Evolutionary conservation across 2,329 filamentous ascomycete species (phyloP).

Genomic region (Cryphonectria nitschkei): DNA sequence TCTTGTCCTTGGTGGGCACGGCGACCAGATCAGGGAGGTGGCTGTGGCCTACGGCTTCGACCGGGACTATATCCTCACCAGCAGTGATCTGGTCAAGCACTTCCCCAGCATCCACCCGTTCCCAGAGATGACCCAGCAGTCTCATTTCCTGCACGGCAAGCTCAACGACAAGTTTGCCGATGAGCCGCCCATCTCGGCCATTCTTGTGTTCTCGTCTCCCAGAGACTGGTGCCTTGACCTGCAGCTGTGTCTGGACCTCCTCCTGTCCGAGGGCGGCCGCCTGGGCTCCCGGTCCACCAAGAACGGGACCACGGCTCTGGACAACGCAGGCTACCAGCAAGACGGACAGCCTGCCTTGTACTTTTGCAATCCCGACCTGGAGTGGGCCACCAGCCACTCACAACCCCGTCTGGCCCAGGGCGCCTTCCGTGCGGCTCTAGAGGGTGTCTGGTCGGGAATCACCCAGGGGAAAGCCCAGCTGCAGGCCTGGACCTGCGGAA

Average conservation of each 20-base stretch:
- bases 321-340: constrained; percentile 45
- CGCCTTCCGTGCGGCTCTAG: constrained; percentile 66
- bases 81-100: constrained; percentile 39
- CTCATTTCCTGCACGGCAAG: constrained; percentile 44
- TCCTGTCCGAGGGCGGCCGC: constrained; percentile 53
- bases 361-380: constrained; percentile 72
- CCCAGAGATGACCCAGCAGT: constrained; percentile 40
- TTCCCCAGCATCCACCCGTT: constrained; percentile 38
- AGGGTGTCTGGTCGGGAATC: constrained; percentile 63
- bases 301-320: constrained; percentile 51
- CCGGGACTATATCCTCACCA: constrained; percentile 39
- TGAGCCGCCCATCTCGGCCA: constrained; percentile 47
- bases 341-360: constrained; percentile 68
- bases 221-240: constrained; percentile 43
- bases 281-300: constrained; percentile 64
- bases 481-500: constrained; percentile 64
- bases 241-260: constrained; percentile 38
- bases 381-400: constrained; percentile 69
- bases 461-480: constrained; percentile 48
- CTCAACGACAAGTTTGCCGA: constrained; percentile 39
- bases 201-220: constrained; percentile 41
- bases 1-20: constrained; percentile 56
- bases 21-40: constrained; percentile 36
- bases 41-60: constrained; percentile 41
- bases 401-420: constrained; percentile 72